Percentiles rank a stretch among this genome's conserved stretches.
Conservation (phyloP, 2,329 filamentous ascomycete genomes). For the Colletotrichum somersetense region DNA sequence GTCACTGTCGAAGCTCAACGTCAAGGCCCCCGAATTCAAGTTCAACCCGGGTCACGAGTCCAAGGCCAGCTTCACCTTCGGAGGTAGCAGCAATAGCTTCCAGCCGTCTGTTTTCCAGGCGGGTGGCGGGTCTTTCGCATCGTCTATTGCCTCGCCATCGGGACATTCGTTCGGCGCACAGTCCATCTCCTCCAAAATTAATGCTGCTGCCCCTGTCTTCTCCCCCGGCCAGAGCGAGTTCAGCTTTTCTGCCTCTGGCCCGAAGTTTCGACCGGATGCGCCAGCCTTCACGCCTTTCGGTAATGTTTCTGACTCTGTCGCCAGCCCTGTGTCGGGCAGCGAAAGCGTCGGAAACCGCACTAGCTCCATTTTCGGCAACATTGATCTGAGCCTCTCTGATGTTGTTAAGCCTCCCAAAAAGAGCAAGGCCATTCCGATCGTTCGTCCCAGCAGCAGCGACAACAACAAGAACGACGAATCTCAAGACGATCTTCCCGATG, state of each 20-base stretch:
- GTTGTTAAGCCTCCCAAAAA: conserved; percentile 75
- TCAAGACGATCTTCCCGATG: conserved; percentile 55
- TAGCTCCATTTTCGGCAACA: conserved; percentile 76
- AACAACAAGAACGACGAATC: conserved; percentile 48
- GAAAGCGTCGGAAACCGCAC: conserved; percentile 57
- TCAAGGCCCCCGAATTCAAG: conserved; percentile 89
- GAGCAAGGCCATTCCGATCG: conserved; percentile 87
- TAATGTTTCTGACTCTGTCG: conserved; percentile 61
- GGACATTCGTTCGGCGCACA: conserved; percentile 55
- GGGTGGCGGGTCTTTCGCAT: conserved; percentile 47
- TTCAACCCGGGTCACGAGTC: conserved; percentile 72
- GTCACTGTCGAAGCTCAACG: conserved; percentile 85
- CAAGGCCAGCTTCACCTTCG: conserved; percentile 65
- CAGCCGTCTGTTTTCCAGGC: conserved; percentile 64
- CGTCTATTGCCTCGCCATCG: conserved; percentile 51
- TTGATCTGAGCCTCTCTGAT: conserved; percentile 72
- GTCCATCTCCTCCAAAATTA: conserved; percentile 69
- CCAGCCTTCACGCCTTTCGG: conserved; percentile 78
- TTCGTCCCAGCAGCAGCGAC: conserved; percentile 72
- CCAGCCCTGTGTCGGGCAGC: conserved; percentile 60
- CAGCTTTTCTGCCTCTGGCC: conserved; percentile 75
- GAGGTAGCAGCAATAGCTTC: conserved; percentile 56
- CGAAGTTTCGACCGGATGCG: conserved; percentile 81
- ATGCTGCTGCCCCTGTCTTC: conserved; percentile 78
- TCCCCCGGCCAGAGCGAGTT: conserved; percentile 75